These are phyloP conservation scores for Graphilbum fragrans DNA, from an alignment of 2,329 filamentous ascomycete species.

Conservation along the genomic window DNA sequence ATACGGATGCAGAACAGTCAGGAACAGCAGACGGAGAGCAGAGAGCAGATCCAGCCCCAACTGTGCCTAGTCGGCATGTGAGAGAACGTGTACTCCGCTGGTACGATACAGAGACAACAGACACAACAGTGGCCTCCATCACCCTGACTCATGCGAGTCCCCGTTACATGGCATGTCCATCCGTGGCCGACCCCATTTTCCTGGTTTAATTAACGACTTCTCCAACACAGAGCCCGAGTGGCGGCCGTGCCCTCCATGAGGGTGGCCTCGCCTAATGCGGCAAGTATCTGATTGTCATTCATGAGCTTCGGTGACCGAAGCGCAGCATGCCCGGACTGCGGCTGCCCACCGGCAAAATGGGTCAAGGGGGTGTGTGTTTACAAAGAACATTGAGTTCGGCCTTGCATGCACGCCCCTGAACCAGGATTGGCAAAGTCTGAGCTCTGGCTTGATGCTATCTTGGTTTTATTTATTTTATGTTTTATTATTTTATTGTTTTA, in stretches of 20 bases:
- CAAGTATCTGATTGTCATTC: constrained; percentile 22
- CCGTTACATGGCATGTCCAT: too few species aligned
- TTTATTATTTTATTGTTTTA: not conserved
- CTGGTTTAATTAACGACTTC: constrained; percentile 1
- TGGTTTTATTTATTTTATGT: not conserved
- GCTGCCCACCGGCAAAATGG: constrained; percentile 18
- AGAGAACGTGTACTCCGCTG: constrained; percentile 1
- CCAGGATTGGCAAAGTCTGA: not conserved
- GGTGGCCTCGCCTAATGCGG: constrained; percentile 18
- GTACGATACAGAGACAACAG: not conserved
- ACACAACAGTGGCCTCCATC: not conserved
- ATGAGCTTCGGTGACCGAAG: constrained; percentile 33
- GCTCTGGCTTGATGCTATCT: not conserved
- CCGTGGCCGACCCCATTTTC: constrained; percentile 1
- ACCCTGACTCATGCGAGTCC: too few species aligned
- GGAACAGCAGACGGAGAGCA: too few species aligned
- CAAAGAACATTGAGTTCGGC: constrained; percentile 3
- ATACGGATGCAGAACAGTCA: too few species aligned
- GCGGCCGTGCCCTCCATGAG: not conserved
- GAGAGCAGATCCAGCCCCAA: too few species aligned
- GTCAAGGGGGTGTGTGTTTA: constrained; percentile 15
- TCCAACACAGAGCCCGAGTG: not conserved
- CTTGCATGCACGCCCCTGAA: constrained; percentile 4
- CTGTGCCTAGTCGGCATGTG: too few species aligned
- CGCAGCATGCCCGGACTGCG: constrained; percentile 22